Base-by-base conservation (phyloP, 1,139 yeast genomes). In the Hyphopichia khmerensis region DNA sequence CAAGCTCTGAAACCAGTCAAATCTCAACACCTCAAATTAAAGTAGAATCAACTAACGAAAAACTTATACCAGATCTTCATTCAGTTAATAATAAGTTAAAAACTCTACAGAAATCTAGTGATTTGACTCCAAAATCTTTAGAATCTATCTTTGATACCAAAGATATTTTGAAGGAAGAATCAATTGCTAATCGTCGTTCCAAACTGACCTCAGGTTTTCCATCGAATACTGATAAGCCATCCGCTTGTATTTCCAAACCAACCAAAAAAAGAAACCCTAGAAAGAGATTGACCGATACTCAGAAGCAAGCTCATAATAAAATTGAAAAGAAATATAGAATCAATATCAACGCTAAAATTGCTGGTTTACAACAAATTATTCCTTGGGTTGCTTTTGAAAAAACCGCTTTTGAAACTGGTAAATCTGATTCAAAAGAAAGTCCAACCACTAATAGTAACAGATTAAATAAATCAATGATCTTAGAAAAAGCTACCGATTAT, bases 261-360 rank as follows among this genome's bases (percentile, higher is more conserved):
- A 4, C 35, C 15, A 66, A 65, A 60, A 76, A 68, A 57, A 68
- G 80, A 53, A 74, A 79, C 1, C 75, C 81, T 40, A 66, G 85
- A 54, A 80, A 80, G 62, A 74, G 82, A 59, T 61, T 80, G 44
- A 80, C 85, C 3, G 69, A 73, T 6, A 72, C 76, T 47, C 89
- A 84, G 62, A 82, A 83, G 51, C 81, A 80, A 53, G 88, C 88
- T 0, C 90, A 84, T 56, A 82, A 82, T 60, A 79, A 79, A 56
- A 82, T 83, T 48, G 89, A 80, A 56, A 82, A 84, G 57, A 78
- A 82, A 49, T 84, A 84, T 60, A 68, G 91, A 57, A 82, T 83
- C 45, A 84, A 83, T 58, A 84, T 84, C 54, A 84, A 84, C 59
- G 80, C 86, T 16, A 84, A 83, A 60, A 84, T 84, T 45, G 85